Base-by-base conservation (phyloP, 2,329 filamentous ascomycete species). In the Alternaria sp. region DNA sequence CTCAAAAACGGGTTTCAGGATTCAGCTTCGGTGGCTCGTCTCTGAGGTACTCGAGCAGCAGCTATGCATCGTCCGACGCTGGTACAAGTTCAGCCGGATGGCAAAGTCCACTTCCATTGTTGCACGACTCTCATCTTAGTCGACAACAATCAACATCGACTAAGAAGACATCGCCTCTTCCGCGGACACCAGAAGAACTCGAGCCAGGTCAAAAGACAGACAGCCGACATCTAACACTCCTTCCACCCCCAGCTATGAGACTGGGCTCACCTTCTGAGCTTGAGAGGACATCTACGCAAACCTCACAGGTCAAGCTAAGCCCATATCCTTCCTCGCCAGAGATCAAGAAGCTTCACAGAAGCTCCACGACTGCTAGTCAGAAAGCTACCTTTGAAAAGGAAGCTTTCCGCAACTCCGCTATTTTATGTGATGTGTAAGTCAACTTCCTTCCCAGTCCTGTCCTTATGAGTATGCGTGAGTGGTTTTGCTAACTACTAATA, bases 31-130 rank as follows among this genome's bases (percentile, higher is more conserved):
- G 51, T 91, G 81, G n/a, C 88, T 93, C 90, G 88, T 93, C 80
- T 92, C 90, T 78, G 93, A 93, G 67, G 93, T 92, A 78, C 94
- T 97, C 69, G 1, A 62, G 58, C 91, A 90, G 26, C 88, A 88
- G 77, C 94, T 93, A 72, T 95, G 94, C 77, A 94, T 92, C 78
- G 90, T 95, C 51, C 95, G 86, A 76, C 95, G 92, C 58, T 5
- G 62, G 61, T 13, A 51, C 62, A 14, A 70, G 60, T 34, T 61
- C 64, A 36, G 51, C 28, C 6, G 58, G 60, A n/a, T 61, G 65
- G 62, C 60, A 60, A 17, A 62, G 53, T 26, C 58, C 63, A 42
- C 58, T 45, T 10, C 46, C 51, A 6, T 53, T 53, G 3, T 45
- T 54, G 5, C 60, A 55, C 37, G 57, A 62, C 5, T 70, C 66